phyloP scores from a whole-genome alignment of 352 stramenopile species.

The Phytophthora crassamura region DNA sequence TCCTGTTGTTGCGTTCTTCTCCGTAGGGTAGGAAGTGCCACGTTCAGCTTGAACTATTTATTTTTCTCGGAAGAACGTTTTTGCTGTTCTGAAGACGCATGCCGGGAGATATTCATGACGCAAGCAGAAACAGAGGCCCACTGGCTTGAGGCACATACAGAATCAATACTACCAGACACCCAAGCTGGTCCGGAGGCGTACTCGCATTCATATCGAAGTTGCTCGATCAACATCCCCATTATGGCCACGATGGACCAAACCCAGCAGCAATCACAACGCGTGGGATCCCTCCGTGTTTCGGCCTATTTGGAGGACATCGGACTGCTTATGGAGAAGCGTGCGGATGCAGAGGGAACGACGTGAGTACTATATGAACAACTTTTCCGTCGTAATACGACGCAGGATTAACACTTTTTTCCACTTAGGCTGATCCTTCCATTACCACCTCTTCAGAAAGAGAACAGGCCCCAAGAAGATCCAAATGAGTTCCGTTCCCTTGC shows the following conservation, averaged over 20 bases:
- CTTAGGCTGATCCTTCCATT: constrained; percentile 1
- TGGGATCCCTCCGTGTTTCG: constrained; percentile 42
- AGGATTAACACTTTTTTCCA: background rate
- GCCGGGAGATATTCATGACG: constrained; percentile 43
- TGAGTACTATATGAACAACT: constrained; percentile 5
- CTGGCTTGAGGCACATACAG: constrained; percentile 44
- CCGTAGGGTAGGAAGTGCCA: constrained; percentile 41
- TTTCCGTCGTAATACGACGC: background rate
- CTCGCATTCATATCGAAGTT: constrained; percentile 49
- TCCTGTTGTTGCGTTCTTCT: background rate
- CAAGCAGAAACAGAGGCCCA: constrained; percentile 40
- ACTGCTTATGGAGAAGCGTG: constrained; percentile 3
- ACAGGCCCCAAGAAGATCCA: background rate
- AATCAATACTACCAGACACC: constrained; percentile 18
- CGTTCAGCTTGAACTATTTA: constrained; percentile 82
- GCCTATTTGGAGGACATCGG: constrained; percentile 52
- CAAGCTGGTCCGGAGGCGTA: constrained; percentile 23
- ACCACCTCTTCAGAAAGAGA: constrained; percentile 8
- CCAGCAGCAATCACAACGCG: constrained; percentile 9
- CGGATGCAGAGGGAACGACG: background rate
- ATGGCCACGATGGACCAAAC: constrained; percentile 14
- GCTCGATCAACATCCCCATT: constrained; percentile 68
- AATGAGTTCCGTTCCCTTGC: background rate
- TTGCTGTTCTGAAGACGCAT: constrained; percentile 47
- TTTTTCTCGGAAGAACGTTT: constrained; percentile 66